phyloP scores from a whole-genome alignment of 768 basidiomycete species.

The Tremella fuciformis region DNA sequence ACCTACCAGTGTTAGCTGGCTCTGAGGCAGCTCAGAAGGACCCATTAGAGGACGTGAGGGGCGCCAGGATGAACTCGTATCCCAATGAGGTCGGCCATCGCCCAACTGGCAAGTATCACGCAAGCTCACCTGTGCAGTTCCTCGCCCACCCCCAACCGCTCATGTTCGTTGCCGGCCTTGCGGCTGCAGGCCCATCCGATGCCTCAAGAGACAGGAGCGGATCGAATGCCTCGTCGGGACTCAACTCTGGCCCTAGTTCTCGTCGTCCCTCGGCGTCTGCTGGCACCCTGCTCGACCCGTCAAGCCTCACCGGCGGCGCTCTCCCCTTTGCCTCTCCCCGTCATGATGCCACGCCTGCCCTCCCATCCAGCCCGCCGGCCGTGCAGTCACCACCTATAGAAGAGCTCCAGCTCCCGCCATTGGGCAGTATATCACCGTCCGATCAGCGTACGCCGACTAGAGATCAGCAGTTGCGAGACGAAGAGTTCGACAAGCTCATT shows the following conservation, averaged over 20 bases:
- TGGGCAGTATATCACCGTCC: not conserved
- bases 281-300: constrained; percentile 15
- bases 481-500: constrained; percentile 41
- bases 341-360: not conserved
- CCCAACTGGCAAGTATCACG: not conserved
- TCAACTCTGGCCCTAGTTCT: constrained; percentile 13
- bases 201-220: constrained; percentile 19
- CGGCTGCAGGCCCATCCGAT: constrained; percentile 34
- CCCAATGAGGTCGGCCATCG: constrained; percentile 59
- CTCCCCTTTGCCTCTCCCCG: constrained; percentile 13
- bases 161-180: constrained; percentile 90
- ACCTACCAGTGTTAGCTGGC: too few species aligned
- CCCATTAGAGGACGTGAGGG: too few species aligned
- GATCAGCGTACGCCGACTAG: not conserved
- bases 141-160: constrained; percentile 84
- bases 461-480: constrained; percentile 20
- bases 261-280: constrained; percentile 14
- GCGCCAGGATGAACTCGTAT: constrained; percentile 76
- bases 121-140: constrained; percentile 57
- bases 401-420: constrained; percentile 1
- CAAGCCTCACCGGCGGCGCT: not conserved
- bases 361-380: constrained; percentile 8
- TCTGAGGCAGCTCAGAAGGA: too few species aligned
- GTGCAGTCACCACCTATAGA: not conserved
- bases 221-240: constrained; percentile 11